These are phyloP conservation scores for Lentinula boryana DNA, from an alignment of 768 basidiomycete species.

Conservation along the genomic window DNA sequence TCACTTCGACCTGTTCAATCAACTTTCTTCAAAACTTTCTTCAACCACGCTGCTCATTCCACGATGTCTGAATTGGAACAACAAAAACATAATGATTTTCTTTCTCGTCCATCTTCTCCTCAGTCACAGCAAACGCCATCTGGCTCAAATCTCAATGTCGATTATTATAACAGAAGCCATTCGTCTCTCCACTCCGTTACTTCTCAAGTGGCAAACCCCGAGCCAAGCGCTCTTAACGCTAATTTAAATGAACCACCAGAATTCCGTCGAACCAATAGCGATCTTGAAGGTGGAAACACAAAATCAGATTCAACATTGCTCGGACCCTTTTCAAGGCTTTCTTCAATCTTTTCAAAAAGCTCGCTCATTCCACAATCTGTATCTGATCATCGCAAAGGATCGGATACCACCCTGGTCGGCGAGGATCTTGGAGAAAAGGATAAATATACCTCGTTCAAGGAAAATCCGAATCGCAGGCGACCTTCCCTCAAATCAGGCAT, in stretches of 20 bases:
- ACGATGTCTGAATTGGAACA: neutral
- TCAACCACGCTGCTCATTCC: neutral
- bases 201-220: neutral
- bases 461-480: neutral
- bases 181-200: neutral
- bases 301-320: neutral
- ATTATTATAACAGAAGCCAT: neutral
- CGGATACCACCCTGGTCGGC: neutral
- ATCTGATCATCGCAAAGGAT: neutral
- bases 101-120: neutral
- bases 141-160: neutral
- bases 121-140: neutral
- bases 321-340: neutral
- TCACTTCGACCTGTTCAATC: neutral
- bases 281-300: neutral
- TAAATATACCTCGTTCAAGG: constrained; percentile 5
- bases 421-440: neutral
- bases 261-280: neutral
- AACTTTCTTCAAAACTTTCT: neutral
- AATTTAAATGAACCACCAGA: neutral
- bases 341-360: neutral
- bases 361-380: neutral
- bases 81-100: neutral
- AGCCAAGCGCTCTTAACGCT: too few species aligned
- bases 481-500: neutral